These are phyloP conservation scores for Phytophthora litchii DNA, from an alignment of 352 stramenopile genomes.

Conservation along the genomic window DNA sequence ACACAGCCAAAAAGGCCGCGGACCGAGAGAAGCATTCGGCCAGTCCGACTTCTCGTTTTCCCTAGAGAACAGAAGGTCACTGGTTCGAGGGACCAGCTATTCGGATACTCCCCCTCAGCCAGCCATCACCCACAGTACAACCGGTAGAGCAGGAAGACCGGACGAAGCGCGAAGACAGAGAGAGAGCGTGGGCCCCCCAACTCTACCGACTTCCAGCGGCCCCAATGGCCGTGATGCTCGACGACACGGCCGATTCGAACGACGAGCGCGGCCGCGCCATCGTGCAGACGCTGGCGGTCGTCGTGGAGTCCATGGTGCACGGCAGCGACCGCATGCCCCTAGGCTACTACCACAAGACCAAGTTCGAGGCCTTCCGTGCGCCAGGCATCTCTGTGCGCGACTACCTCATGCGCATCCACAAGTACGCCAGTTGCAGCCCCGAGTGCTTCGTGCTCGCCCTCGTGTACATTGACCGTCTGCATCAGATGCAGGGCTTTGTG, in stretches of 20 bases:
- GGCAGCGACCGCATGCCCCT: slow-evolving; percentile 57
- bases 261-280: slow-evolving; percentile 82
- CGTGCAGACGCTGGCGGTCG: slow-evolving; percentile 76
- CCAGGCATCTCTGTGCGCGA: slow-evolving; percentile 84
- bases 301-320: slow-evolving; percentile 84
- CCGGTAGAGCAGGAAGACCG: slow-evolving; percentile 15
- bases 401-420: slow-evolving; percentile 94
- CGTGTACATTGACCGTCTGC: slow-evolving; percentile 99
- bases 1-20: slow-evolving; percentile 21
- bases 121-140: slow-evolving; percentile 30
- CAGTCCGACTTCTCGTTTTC: slow-evolving; percentile 16
- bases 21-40: slow-evolving; percentile 16
- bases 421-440: slow-evolving; percentile 98
- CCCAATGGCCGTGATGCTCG: slow-evolving; percentile 36
- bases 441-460: slow-evolving; percentile 99
- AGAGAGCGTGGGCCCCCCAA: not conserved
- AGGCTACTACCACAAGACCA: slow-evolving; percentile 70
- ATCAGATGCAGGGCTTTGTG: slow-evolving; percentile 96
- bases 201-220: not conserved
- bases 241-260: slow-evolving; percentile 58
- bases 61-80: slow-evolving; percentile 28
- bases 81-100: slow-evolving; percentile 22
- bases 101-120: slow-evolving; percentile 31
- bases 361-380: slow-evolving; percentile 87
- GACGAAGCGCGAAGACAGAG: slow-evolving; percentile 8